These are phyloP conservation scores for Neolentinus lepideus DNA, from an alignment of 1,284 basidiomycete species.

Conservation along the genomic window DNA sequence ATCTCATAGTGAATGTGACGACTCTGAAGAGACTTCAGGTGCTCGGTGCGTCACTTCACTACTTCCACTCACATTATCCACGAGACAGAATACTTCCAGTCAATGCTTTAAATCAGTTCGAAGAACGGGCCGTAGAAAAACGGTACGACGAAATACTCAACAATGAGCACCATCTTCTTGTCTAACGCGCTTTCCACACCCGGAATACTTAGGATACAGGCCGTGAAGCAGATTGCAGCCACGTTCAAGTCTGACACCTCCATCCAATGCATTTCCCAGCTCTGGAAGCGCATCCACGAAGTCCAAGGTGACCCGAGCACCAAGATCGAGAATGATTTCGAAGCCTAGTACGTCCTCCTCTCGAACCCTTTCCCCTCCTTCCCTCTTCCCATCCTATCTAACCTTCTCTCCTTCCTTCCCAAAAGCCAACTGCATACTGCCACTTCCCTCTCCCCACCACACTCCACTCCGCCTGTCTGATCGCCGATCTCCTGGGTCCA, in stretches of 20 bases:
- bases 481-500: conserved; percentile 79
- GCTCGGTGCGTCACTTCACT: conserved; percentile 62
- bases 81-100: conserved; percentile 46
- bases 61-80: background rate
- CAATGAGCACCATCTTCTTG: conserved; percentile 84
- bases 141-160: conserved; percentile 82
- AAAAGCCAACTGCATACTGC: background rate
- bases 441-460: conserved; percentile 59
- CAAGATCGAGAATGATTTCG: conserved; percentile 84
- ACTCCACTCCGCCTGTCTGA: conserved; percentile 71
- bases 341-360: conserved; percentile 70
- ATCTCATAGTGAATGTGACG: conserved; percentile 86
- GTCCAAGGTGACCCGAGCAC: conserved; percentile 71
- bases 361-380: background rate
- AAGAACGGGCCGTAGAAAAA: conserved; percentile 69
- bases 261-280: conserved; percentile 67
- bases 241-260: conserved; percentile 73
- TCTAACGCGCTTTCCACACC: conserved; percentile 66
- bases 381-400: background rate
- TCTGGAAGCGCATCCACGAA: conserved; percentile 76
- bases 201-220: too few species aligned
- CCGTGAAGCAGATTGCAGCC: conserved; percentile 78
- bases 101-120: conserved; percentile 76
- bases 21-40: conserved; percentile 89
- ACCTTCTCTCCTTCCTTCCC: background rate